phyloP scores from a whole-genome alignment of 2,329 filamentous ascomycete genomes.

The Lizonia empirigonia region DNA sequence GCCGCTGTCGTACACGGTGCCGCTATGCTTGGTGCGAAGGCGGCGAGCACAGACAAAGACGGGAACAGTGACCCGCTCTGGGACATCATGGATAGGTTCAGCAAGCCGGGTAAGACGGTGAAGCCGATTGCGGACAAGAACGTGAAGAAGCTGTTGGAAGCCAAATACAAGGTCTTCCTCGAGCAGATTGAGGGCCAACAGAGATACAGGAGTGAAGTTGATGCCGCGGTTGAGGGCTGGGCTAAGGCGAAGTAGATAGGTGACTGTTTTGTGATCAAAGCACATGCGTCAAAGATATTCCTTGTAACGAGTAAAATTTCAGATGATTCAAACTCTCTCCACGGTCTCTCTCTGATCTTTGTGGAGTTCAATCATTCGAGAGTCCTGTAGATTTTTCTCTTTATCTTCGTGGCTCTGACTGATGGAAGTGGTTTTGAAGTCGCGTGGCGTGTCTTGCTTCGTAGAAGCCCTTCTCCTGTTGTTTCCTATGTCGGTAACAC shows the following conservation, averaged over 20 bases:
- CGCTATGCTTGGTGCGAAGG: slow-evolving; percentile 96
- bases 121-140: slow-evolving; percentile 72
- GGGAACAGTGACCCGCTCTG: slow-evolving; percentile 86
- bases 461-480: background rate
- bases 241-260: slow-evolving; percentile 5
- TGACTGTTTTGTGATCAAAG: too few relatives aligned
- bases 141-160: slow-evolving; percentile 79
- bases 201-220: slow-evolving; percentile 77
- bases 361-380: too few relatives aligned
- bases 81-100: slow-evolving; percentile 98
- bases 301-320: too few relatives aligned
- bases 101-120: slow-evolving; percentile 86
- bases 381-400: too few relatives aligned
- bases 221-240: slow-evolving; percentile 58
- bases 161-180: slow-evolving; percentile 95
- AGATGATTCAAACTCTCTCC: too few relatives aligned
- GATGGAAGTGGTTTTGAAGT: background rate
- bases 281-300: too few relatives aligned
- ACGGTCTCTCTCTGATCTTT: too few relatives aligned
- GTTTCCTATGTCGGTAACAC: background rate
- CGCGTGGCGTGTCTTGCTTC: background rate
- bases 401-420: too few relatives aligned
- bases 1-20: slow-evolving; percentile 97
- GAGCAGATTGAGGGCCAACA: slow-evolving; percentile 89
- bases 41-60: slow-evolving; percentile 78